These are phyloP conservation scores for Tulasnella sp. DNA, from an alignment of 768 basidiomycete genomes.

Conservation along the genomic window DNA sequence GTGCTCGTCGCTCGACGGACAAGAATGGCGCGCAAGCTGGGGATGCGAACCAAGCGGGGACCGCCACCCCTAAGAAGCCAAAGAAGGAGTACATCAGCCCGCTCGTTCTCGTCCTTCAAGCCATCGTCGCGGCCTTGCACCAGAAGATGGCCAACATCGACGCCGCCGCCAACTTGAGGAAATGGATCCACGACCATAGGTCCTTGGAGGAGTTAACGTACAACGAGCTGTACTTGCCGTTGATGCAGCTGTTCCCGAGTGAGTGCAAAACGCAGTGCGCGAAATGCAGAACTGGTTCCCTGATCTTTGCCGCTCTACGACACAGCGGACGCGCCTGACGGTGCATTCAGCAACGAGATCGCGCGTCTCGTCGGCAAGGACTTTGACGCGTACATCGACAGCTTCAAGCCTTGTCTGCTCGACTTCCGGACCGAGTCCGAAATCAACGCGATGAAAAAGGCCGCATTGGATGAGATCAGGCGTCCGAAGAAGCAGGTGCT, in stretches of 20 bases:
- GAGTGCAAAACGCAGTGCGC: background rate
- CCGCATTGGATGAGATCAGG: background rate
- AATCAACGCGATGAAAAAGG: background rate
- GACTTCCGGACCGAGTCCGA: background rate
- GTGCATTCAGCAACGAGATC: constrained; percentile 15
- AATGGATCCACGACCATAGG: constrained; percentile 17
- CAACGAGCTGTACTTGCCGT: constrained; percentile 17
- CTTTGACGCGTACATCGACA: constrained; percentile 12
- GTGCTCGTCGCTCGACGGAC: background rate
- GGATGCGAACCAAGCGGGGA: background rate
- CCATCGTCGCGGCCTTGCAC: constrained; percentile 1
- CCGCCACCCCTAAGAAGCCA: background rate
- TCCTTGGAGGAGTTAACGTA: constrained; percentile 14
- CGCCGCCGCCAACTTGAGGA: constrained; percentile 2
- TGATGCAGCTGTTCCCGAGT: constrained; percentile 9
- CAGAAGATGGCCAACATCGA: constrained; percentile 14
- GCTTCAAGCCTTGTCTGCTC: background rate
- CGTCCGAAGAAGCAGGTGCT: constrained; percentile 3
- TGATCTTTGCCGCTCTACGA: too few species aligned
- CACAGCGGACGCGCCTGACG: constrained; percentile 1
- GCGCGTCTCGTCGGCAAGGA: background rate
- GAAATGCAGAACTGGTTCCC: too few species aligned
- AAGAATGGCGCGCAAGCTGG: background rate
- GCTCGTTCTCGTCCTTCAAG: background rate
- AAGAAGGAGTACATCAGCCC: background rate